Percentiles rank a stretch among this genome's conserved stretches.
Conservation (phyloP, 805 yeast genomes). For the Starmerella asiatica region DNA sequence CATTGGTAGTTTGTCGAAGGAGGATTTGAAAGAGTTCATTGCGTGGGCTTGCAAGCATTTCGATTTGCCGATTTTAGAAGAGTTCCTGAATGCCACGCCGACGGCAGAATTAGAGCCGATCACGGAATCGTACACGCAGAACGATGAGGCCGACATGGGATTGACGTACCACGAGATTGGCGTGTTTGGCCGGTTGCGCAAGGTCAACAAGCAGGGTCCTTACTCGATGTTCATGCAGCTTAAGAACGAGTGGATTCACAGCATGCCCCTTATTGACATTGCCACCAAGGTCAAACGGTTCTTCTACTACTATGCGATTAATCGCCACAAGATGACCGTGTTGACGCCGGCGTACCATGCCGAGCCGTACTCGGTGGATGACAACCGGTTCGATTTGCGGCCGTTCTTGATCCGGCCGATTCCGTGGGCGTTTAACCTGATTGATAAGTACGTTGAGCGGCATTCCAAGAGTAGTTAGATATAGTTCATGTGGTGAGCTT, state of each 20-base stretch:
- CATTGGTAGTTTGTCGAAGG: conserved; percentile 95
- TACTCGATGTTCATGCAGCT: conserved; percentile 84
- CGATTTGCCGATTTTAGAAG: conserved; percentile 60
- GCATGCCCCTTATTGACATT: conserved; percentile 65
- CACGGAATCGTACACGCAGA: conserved; percentile 80
- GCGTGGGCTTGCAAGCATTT: conserved; percentile 59
- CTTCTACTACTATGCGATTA: conserved; percentile 86
- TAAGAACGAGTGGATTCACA: conserved; percentile 73
- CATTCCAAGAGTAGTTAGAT: conserved; percentile 11
- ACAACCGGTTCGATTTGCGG: conserved; percentile 85
- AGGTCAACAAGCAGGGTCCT: conserved; percentile 92
- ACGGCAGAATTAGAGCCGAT: conserved; percentile 98
- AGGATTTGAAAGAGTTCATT: conserved; percentile 77
- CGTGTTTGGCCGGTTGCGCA: conserved; percentile 77
- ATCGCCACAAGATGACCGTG: conserved; percentile 96
- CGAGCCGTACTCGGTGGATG: conserved; percentile 96
- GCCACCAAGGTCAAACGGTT: conserved; percentile 88
- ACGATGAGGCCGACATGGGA: conserved; percentile 97
- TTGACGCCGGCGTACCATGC: conserved; percentile 96
- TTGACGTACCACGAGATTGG: conserved; percentile 92
- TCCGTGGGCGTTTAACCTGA: conserved; percentile 78
- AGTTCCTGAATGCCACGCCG: conserved; percentile 82
- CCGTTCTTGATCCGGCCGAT: conserved; percentile 93
- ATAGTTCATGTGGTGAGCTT: too few relatives aligned
- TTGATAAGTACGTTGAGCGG: conserved; percentile 52